These are phyloP conservation scores for Suillus hirtellus DNA, from an alignment of 768 basidiomycete species.

Conservation along the genomic window DNA sequence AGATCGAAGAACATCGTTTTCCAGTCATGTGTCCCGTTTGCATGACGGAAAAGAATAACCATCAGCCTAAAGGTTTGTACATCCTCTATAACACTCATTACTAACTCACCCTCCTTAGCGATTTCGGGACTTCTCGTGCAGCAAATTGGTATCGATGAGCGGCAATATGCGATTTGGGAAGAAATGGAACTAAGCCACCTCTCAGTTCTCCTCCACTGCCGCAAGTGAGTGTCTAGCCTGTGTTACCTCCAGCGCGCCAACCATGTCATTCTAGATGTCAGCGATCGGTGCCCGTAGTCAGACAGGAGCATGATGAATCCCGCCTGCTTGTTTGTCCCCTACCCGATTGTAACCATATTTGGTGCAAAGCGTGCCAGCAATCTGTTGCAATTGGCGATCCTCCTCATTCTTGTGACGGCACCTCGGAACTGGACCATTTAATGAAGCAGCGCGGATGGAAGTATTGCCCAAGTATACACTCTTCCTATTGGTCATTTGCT, in stretches of 20 bases:
- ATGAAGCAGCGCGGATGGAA: conserved; percentile 63
- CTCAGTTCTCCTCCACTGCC: conserved; percentile 49
- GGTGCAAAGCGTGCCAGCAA: conserved; percentile 65
- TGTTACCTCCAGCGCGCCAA: neutral
- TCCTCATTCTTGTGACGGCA: conserved; percentile 59
- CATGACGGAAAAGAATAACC: conserved; percentile 27
- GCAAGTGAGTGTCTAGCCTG: conserved; percentile 38
- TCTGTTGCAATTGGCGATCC: conserved; percentile 34
- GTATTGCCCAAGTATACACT: conserved; percentile 55
- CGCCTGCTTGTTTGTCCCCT: conserved; percentile 51
- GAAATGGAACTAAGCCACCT: conserved; percentile 49
- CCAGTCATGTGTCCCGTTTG: conserved; percentile 68
- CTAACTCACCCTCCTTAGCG: conserved; percentile 26
- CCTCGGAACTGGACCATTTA: conserved; percentile 51
- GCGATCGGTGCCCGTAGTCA: conserved; percentile 50
- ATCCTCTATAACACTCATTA: neutral
- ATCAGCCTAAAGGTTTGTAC: conserved; percentile 35
- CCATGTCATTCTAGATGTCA: conserved; percentile 43
- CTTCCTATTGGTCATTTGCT: neutral
- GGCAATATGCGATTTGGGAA: conserved; percentile 40
- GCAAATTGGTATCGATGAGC: conserved; percentile 45
- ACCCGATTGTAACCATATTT: conserved; percentile 46
- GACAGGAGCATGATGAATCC: conserved; percentile 42
- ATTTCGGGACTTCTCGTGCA: conserved; percentile 43
- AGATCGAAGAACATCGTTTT: conserved; percentile 52